phyloP scores from a whole-genome alignment of 352 stramenopile genomes.

The Globisporangium barbulae region DNA sequence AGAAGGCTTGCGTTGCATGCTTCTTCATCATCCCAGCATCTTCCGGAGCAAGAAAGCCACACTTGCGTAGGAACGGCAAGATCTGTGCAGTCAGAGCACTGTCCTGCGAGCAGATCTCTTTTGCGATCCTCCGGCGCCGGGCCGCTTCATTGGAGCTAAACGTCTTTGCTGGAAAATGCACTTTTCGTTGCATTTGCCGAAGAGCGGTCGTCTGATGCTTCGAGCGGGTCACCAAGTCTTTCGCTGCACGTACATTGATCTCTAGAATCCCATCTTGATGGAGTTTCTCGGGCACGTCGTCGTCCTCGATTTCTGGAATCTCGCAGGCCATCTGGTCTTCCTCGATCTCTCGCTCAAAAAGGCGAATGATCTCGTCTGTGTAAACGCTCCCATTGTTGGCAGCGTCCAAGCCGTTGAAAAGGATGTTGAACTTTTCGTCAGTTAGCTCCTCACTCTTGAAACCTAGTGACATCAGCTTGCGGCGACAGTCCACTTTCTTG shows the following conservation, averaged over 20 bases:
- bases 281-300: constrained; percentile 59
- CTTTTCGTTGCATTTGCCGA: constrained; percentile 22
- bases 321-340: constrained; percentile 74
- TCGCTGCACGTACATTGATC: constrained; percentile 54
- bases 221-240: constrained; percentile 35
- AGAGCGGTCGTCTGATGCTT: constrained; percentile 10
- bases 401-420: constrained; percentile 56
- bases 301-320: constrained; percentile 74
- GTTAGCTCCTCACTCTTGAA: constrained; percentile 69
- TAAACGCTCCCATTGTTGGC: constrained; percentile 36
- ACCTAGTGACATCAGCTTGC: constrained; percentile 56
- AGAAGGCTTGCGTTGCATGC: neutral
- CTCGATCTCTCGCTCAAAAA: constrained; percentile 70
- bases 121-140: constrained; percentile 26
- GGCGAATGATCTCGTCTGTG: constrained; percentile 43
- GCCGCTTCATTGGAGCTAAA: constrained; percentile 32
- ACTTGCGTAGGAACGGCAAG: constrained; percentile 22
- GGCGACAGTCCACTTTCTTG: constrained; percentile 52
- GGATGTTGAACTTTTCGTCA: constrained; percentile 63
- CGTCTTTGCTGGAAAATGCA: constrained; percentile 30
- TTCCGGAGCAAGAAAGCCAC: neutral
- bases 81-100: constrained; percentile 25
- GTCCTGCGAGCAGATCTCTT: constrained; percentile 41
- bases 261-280: constrained; percentile 69
- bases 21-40: neutral